Percentiles rank a stretch among this genome's conserved stretches.
Evolutionary conservation across 352 stramenopile species (phyloP).

Genomic region (Thraustochytrium sp.): DNA sequence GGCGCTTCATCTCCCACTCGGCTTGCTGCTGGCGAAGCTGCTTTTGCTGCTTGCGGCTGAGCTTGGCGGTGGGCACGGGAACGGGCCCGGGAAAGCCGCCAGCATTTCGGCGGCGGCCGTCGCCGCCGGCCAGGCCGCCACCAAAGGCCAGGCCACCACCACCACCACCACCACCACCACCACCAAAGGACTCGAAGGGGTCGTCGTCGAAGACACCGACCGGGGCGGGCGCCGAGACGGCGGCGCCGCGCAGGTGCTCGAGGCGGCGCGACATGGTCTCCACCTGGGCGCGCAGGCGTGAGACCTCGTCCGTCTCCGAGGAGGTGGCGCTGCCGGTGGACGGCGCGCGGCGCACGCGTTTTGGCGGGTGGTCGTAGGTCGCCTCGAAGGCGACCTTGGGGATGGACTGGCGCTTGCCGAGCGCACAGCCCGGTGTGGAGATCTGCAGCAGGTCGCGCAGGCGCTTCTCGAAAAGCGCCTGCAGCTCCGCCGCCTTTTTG

Average conservation of each 20-base stretch:
- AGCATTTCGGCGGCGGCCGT: no score
- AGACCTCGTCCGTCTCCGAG: not conserved
- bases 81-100: no score
- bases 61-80: no score
- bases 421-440: not conserved
- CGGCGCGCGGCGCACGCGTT: not conserved
- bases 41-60: not conserved
- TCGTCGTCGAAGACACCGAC: no score
- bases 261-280: not conserved
- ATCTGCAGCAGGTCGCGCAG: conserved; percentile 17
- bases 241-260: not conserved
- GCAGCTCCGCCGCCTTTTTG: conserved; percentile 4
- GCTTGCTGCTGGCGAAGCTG: not conserved
- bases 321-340: not conserved
- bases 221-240: no score
- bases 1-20: conserved; percentile 34
- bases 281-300: not conserved
- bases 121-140: no score
- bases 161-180: no score
- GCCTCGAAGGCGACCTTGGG: conserved; percentile 29
- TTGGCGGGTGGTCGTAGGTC: not conserved
- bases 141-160: no score
- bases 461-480: not conserved
- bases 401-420: conserved; percentile 36
- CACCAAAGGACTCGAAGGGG: no score